Percentiles rank a stretch among this genome's conserved stretches.
phyloP scores from a whole-genome alignment of 768 basidiomycete genomes.

The Amyloporia xantha region DNA sequence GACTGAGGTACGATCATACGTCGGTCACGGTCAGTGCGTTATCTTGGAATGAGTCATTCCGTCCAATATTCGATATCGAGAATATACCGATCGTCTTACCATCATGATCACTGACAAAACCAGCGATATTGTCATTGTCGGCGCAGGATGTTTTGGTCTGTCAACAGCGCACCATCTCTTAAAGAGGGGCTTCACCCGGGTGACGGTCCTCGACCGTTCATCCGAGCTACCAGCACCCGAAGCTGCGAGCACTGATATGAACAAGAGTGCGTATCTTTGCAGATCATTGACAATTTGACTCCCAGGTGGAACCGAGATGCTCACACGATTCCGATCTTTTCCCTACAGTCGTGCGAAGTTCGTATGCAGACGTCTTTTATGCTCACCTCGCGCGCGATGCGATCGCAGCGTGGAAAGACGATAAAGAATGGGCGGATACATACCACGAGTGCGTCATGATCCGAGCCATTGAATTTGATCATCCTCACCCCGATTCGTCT shows the following conservation, averaged over 20 bases:
- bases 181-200: conserved; percentile 53
- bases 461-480: neutral
- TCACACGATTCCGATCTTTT: neutral
- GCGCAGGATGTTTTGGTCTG: conserved; percentile 81
- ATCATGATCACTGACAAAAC: neutral
- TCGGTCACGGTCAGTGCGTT: too few relatives aligned
- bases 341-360: conserved; percentile 60
- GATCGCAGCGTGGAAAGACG: conserved; percentile 63
- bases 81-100: too few relatives aligned
- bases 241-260: conserved; percentile 60
- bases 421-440: conserved; percentile 57
- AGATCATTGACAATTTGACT: neutral
- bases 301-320: too few relatives aligned
- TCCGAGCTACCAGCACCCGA: conserved; percentile 69
- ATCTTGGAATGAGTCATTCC: too few relatives aligned
- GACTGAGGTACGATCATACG: too few relatives aligned
- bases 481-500: neutral
- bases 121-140: conserved; percentile 52
- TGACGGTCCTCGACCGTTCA: conserved; percentile 75
- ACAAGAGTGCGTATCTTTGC: conserved; percentile 27
- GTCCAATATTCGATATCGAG: too few relatives aligned
- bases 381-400: conserved; percentile 69
- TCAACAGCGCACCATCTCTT: conserved; percentile 83
- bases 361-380: conserved; percentile 67
- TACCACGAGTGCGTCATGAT: conserved; percentile 67